Evolutionary conservation across 495 filamentous ascomycete genomes (phyloP).

Genomic region (Staphylotrichum longicolle): DNA sequence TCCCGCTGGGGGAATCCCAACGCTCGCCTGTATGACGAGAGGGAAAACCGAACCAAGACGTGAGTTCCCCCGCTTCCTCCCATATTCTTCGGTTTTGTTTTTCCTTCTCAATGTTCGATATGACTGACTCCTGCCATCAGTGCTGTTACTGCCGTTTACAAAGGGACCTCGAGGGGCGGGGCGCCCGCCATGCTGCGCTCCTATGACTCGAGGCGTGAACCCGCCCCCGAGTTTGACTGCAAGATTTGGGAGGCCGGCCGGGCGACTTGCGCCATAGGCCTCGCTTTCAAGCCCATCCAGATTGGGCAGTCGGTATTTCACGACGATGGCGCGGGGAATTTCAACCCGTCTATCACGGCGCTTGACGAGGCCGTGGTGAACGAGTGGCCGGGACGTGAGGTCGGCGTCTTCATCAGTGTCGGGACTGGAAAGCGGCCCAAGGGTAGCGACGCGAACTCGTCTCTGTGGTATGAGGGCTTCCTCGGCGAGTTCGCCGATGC

Average conservation of each 20-base stretch:
- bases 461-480: conserved; percentile 91
- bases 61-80: conserved; percentile 44
- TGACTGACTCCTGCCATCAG: conserved; percentile 40
- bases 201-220: conserved; percentile 90
- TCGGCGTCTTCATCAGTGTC: conserved; percentile 86
- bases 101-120: no score
- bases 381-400: conserved; percentile 90
- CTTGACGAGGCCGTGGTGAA: conserved; percentile 88
- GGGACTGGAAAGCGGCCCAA: conserved; percentile 87
- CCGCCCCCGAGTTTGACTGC: conserved; percentile 82
- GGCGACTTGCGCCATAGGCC: conserved; percentile 85
- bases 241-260: conserved; percentile 95
- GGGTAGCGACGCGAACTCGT: conserved; percentile 62
- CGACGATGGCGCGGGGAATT: conserved; percentile 88
- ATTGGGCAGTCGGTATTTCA: conserved; percentile 91
- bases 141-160: conserved; percentile 88
- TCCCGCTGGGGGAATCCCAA: conserved; percentile 58
- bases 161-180: conserved; percentile 66
- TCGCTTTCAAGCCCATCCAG: conserved; percentile 94
- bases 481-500: conserved; percentile 91
- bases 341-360: conserved; percentile 81
- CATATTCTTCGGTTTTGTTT: not conserved
- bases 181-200: conserved; percentile 76
- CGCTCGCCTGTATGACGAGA: conserved; percentile 72
- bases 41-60: conserved; percentile 90